These are phyloP conservation scores for Cryptosporidium meleagridis DNA, from an alignment of 169 alveolate species.

Conservation along the genomic window DNA sequence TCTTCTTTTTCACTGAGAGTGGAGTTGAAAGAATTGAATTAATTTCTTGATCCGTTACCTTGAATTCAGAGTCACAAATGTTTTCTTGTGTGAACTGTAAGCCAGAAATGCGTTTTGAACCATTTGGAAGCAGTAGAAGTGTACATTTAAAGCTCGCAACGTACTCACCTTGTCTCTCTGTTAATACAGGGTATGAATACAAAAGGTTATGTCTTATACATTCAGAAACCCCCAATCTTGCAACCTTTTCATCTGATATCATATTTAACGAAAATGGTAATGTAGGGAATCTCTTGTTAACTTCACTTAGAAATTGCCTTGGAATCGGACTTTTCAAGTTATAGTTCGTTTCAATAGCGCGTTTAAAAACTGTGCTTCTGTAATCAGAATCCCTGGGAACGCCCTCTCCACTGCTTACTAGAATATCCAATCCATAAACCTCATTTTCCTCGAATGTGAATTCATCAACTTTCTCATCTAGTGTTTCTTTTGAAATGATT, in stretches of 20 bases:
- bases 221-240: conserved; percentile 94
- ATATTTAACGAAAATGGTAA: conserved; percentile 85
- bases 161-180: conserved; percentile 90
- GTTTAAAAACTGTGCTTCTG: conserved; percentile 92
- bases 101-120: conserved; percentile 87
- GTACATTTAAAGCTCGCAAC: conserved; percentile 95
- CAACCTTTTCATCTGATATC: conserved; percentile 85
- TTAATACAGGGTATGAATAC: conserved; percentile 92
- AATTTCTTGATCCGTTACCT: conserved; percentile 31
- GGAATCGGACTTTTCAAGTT: conserved; percentile 93
- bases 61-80: conserved; percentile 23
- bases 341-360: conserved; percentile 94
- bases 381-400: conserved; percentile 91
- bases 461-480: conserved; percentile 94
- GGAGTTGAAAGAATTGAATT: conserved; percentile 27
- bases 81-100: conserved; percentile 38
- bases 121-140: conserved; percentile 89
- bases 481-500: conserved; percentile 87
- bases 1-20: conserved; percentile 34
- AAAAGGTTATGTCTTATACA: conserved; percentile 95
- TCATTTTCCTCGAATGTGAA: conserved; percentile 93
- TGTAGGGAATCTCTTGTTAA: conserved; percentile 86
- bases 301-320: conserved; percentile 93
- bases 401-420: conserved; percentile 94
- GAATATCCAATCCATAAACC: conserved; percentile 92